A percentile compares a stretch with the other conserved stretches of the same genome.
phyloP scores from a whole-genome alignment of 2,329 filamentous ascomycete species.

The Aspergillus latus region DNA sequence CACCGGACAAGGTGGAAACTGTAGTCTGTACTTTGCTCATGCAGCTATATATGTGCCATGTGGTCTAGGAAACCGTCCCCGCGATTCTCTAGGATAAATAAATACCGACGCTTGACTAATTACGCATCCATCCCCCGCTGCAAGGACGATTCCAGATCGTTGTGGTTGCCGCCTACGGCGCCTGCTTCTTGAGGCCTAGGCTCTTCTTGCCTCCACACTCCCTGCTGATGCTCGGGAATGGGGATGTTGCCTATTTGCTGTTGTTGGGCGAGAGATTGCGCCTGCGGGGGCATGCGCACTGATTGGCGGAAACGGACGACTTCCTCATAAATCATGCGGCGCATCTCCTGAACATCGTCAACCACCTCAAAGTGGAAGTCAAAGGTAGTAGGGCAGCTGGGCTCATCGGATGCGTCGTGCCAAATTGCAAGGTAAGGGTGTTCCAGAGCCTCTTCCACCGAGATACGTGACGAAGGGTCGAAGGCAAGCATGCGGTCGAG shows the following conservation, averaged over 20 bases:
- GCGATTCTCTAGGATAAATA: slow-evolving; percentile 7
- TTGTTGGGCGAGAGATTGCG: slow-evolving; percentile 39
- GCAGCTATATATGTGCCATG: slow-evolving; percentile 15
- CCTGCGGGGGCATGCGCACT: slow-evolving; percentile 54
- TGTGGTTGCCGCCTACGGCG: slow-evolving; percentile 43
- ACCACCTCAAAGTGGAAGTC: slow-evolving; percentile 99
- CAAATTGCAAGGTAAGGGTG: slow-evolving; percentile 96
- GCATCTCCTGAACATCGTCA: slow-evolving; percentile 92
- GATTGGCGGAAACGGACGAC: slow-evolving; percentile 77
- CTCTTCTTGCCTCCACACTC: slow-evolving; percentile 57
- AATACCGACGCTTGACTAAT: slow-evolving; percentile 10
- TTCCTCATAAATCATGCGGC: slow-evolving; percentile 95
- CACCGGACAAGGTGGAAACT: background rate
- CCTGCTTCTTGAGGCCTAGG: slow-evolving; percentile 60
- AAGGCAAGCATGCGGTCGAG: slow-evolving; percentile 97
- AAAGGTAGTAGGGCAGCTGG: slow-evolving; percentile 87
- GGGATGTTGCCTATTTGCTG: slow-evolving; percentile 55
- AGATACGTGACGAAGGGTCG: slow-evolving; percentile 89
- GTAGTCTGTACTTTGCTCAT: slow-evolving; percentile 8
- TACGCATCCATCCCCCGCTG: slow-evolving; percentile 59
- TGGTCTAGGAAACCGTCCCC: slow-evolving; percentile 14
- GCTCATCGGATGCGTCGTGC: slow-evolving; percentile 97
- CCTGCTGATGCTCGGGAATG: slow-evolving; percentile 61
- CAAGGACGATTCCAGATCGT: slow-evolving; percentile 52
- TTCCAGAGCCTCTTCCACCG: slow-evolving; percentile 91